Percentiles rank a stretch among this genome's conserved stretches.
These are phyloP conservation scores for Garcia nutans DNA, from an alignment of 345 rosid genomes.

Conservation along the genomic window DNA sequence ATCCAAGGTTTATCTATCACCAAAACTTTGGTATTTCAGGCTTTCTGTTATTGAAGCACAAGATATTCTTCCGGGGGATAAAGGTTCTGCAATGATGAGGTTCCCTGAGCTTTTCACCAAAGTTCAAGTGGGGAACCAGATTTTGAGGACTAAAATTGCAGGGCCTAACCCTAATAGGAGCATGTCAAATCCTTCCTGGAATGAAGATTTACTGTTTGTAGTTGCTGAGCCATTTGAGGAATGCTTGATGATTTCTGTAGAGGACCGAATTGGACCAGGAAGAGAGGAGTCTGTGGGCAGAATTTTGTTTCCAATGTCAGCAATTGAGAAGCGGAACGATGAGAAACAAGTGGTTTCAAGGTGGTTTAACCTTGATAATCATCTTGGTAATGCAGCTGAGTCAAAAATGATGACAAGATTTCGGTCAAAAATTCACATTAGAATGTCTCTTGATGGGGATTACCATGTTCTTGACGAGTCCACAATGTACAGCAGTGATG, in stretches of 20 bases:
- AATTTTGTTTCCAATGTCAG: constrained; percentile 45
- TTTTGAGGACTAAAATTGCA: constrained; percentile 46
- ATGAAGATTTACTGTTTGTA: constrained; percentile 67
- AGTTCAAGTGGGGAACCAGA: constrained; percentile 64
- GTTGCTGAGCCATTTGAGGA: constrained; percentile 79
- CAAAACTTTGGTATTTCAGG: constrained; percentile 71
- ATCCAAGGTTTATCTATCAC: constrained; percentile 71
- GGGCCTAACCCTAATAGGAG: constrained; percentile 39
- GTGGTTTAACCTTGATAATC: constrained; percentile 65
- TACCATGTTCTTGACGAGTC: constrained; percentile 73
- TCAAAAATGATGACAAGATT: constrained; percentile 42
- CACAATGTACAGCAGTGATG: constrained; percentile 59
- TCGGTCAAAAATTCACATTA: constrained; percentile 58
- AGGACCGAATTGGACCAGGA: constrained; percentile 53
- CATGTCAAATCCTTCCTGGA: constrained; percentile 65
- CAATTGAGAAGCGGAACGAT: constrained; percentile 46
- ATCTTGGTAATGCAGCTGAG: constrained; percentile 31
- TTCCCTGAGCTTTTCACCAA: constrained; percentile 55
- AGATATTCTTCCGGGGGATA: constrained; percentile 51
- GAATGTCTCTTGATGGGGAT: constrained; percentile 64
- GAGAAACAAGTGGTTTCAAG: constrained; percentile 54
- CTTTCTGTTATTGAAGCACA: constrained; percentile 68
- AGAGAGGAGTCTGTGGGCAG: constrained; percentile 56
- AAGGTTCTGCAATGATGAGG: constrained; percentile 42
- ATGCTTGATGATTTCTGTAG: constrained; percentile 45